These are phyloP conservation scores for Ceriops decandra DNA, from an alignment of 345 rosid species.

Conservation along the genomic window DNA sequence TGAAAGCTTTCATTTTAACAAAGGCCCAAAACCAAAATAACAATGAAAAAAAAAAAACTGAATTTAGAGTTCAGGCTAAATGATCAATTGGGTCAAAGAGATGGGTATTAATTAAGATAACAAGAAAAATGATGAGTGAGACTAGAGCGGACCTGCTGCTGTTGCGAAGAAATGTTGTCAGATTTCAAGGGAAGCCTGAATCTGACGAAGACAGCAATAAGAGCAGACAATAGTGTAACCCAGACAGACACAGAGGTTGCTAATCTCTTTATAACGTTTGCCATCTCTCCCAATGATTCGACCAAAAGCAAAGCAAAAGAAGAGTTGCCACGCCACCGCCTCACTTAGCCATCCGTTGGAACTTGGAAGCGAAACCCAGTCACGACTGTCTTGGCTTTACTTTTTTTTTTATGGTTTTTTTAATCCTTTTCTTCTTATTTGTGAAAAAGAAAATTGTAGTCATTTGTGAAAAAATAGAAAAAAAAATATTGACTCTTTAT, in stretches of 20 bases:
- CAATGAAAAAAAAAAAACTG: not conserved
- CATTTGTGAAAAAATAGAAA: too few species aligned
- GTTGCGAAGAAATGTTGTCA: not conserved
- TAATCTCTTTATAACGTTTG: not conserved
- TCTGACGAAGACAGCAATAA: not conserved
- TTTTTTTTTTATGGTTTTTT: too few species aligned
- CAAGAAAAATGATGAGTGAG: not conserved
- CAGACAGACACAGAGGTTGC: not conserved
- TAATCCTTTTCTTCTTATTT: not conserved
- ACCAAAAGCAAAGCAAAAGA: too few species aligned
- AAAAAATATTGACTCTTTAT: not conserved
- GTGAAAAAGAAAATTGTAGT: not conserved
- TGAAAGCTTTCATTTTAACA: not conserved
- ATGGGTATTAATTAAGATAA: not conserved
- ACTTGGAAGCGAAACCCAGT: too few species aligned
- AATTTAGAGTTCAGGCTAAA: not conserved
- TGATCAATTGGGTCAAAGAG: not conserved
- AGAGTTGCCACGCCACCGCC: too few species aligned
- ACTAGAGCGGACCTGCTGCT: not conserved
- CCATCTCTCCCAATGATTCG: not conserved
- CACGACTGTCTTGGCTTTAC: too few species aligned
- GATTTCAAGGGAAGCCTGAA: not conserved
- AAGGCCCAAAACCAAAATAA: not conserved
- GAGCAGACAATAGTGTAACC: not conserved
- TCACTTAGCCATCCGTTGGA: too few species aligned